phyloP scores from a whole-genome alignment of 495 filamentous ascomycete species.

The Hypoxylon rickii region DNA sequence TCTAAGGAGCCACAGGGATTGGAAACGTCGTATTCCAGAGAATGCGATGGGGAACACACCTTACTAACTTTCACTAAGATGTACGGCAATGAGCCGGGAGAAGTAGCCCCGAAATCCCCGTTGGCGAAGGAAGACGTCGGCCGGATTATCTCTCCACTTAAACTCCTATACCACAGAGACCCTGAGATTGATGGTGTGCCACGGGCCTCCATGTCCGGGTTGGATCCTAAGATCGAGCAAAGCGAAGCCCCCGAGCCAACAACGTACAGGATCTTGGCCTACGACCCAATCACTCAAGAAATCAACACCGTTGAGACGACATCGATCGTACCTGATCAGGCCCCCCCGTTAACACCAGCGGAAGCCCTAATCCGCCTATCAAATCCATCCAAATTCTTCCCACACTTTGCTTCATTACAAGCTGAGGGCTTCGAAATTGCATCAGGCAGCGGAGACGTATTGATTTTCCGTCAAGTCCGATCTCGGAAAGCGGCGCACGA shows the following conservation, averaged over 20 bases:
- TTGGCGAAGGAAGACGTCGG: conserved; percentile 5
- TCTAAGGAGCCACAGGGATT: conserved; percentile 44
- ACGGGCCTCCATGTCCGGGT: conserved; percentile 1
- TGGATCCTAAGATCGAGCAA: conserved; percentile 6
- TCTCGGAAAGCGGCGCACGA: conserved; percentile 24
- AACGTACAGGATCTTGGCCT: conserved; percentile 73
- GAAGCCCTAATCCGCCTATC: conserved; percentile 70
- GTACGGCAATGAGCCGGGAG: conserved; percentile 27
- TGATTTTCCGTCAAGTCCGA: conserved; percentile 70
- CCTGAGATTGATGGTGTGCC: conserved; percentile 34
- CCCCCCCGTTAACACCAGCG: conserved; percentile 55
- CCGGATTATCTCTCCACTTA: conserved; percentile 9
- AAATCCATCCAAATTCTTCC: conserved; percentile 72
- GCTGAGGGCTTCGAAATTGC: conserved; percentile 74
- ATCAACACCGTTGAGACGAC: conserved; percentile 66
- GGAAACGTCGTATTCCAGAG: conserved; percentile 42
- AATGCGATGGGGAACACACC: conserved; percentile 34
- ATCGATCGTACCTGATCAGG: conserved; percentile 55
- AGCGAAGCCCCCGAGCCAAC: conserved; percentile 41
- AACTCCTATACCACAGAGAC: conserved; percentile 26
- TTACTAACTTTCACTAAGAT: conserved; percentile 34
- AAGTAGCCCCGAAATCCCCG: conserved; percentile 2
- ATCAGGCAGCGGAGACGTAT: conserved; percentile 68
- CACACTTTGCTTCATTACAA: conserved; percentile 67
- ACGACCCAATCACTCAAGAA: conserved; percentile 65